A percentile compares a stretch with the other conserved stretches of the same genome.
Evolutionary conservation across 345 rosid species (phyloP).

Genomic region (Salix dunnii): DNA sequence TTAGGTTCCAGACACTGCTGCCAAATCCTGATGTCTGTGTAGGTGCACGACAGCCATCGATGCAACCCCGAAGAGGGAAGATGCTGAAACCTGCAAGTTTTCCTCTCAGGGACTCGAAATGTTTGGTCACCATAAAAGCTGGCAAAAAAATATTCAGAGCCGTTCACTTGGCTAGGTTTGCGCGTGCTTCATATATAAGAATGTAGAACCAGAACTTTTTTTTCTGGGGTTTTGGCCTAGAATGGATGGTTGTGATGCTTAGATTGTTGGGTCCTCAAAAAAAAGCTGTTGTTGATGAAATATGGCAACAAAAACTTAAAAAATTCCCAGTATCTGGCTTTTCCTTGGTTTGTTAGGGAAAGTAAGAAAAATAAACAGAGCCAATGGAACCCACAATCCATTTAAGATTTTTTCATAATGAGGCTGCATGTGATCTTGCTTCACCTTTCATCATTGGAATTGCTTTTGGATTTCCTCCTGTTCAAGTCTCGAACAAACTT

Average conservation of each 20-base stretch:
- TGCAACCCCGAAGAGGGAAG: conserved; percentile 50
- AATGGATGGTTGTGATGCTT: conserved; percentile 28
- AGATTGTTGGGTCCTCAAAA: conserved; percentile 1
- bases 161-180: background rate
- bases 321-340: conserved; percentile 16
- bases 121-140: conserved; percentile 42
- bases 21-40: conserved; percentile 49
- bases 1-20: conserved; percentile 69
- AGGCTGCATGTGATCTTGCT: conserved; percentile 43
- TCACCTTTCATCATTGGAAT: conserved; percentile 39
- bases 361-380: conserved; percentile 1
- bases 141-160: conserved; percentile 2
- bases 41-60: conserved; percentile 68
- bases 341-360: conserved; percentile 19
- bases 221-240: background rate
- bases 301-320: background rate
- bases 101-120: conserved; percentile 24
- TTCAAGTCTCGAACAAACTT: conserved; percentile 31
- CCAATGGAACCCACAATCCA: conserved; percentile 11
- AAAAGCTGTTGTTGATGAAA: background rate
- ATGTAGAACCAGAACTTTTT: background rate
- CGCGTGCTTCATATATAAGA: background rate
- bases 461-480: conserved; percentile 26
- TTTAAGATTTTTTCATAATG: conserved; percentile 29
- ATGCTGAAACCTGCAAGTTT: conserved; percentile 45